Conservation (phyloP, 129 eudicot genomes). For the Saposhnikovia divaricata region DNA sequence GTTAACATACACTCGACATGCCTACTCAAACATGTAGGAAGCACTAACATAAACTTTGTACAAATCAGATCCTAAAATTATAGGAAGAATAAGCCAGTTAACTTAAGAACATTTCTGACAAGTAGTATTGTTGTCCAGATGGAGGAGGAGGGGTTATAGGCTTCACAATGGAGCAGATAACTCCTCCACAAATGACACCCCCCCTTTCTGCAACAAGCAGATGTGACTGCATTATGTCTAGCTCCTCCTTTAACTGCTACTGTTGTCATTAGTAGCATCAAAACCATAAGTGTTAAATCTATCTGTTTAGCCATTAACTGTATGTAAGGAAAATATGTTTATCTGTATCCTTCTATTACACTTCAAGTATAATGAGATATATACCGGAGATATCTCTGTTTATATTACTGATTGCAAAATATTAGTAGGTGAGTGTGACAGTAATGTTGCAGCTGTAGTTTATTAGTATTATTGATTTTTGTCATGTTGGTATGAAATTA, state of each 20-base stretch:
- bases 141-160: background rate
- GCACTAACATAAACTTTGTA: background rate
- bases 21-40: too few relatives aligned
- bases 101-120: background rate
- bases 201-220: background rate
- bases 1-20: too few relatives aligned
- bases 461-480: too few relatives aligned
- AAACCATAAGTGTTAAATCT: background rate
- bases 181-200: background rate
- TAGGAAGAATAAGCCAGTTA: too few relatives aligned
- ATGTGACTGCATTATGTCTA: background rate
- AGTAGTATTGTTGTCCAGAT: background rate
- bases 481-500: background rate
- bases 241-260: background rate
- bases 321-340: too few relatives aligned
- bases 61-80: too few relatives aligned
- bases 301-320: background rate
- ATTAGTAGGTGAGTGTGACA: too few relatives aligned
- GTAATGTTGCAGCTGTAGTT: too few relatives aligned
- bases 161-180: background rate
- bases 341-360: too few relatives aligned
- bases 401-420: too few relatives aligned
- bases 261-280: background rate
- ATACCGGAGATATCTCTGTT: too few relatives aligned
- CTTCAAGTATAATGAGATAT: too few relatives aligned